These are phyloP conservation scores for Volutella citrinella DNA, from an alignment of 2,329 filamentous ascomycete species.

Conservation along the genomic window DNA sequence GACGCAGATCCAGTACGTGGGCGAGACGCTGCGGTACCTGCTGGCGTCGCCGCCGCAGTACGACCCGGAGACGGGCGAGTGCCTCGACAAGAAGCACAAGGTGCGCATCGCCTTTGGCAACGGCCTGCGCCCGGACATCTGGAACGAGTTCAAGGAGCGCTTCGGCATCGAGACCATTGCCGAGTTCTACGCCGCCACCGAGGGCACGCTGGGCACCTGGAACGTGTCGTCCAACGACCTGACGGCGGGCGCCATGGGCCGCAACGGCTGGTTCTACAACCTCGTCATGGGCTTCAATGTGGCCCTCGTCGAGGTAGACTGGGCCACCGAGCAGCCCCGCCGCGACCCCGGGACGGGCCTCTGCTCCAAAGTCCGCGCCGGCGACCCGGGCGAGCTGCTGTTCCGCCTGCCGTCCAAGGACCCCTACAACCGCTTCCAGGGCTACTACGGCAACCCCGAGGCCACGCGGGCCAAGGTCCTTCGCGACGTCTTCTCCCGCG, in stretches of 20 bases:
- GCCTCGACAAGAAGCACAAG: slow-evolving; percentile 68
- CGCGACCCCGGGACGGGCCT: slow-evolving; percentile 69
- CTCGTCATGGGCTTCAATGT: slow-evolving; percentile 48
- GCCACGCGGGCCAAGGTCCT: slow-evolving; percentile 74
- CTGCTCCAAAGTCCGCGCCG: slow-evolving; percentile 56
- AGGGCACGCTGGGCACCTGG: slow-evolving; percentile 67
- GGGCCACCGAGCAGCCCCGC: slow-evolving; percentile 63
- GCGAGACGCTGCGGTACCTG: slow-evolving; percentile 82
- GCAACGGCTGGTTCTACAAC: slow-evolving; percentile 61
- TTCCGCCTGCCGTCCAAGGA: slow-evolving; percentile 66
- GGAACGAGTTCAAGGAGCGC: slow-evolving; percentile 77
- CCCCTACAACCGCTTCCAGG: slow-evolving; percentile 67
- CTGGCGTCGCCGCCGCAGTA: slow-evolving; percentile 62
- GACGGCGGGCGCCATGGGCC: slow-evolving; percentile 73
- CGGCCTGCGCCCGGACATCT: slow-evolving; percentile 80
- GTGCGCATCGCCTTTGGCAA: slow-evolving; percentile 81
- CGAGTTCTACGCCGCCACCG: slow-evolving; percentile 80
- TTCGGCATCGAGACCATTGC: slow-evolving; percentile 72
- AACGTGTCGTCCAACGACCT: slow-evolving; percentile 74
- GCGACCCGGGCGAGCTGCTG: slow-evolving; percentile 73
- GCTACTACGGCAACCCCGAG: slow-evolving; percentile 72
- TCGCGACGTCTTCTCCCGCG: slow-evolving; percentile 67
- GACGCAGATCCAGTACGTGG: slow-evolving; percentile 82
- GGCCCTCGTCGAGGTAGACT: slow-evolving; percentile 68
- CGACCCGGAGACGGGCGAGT: slow-evolving; percentile 62